phyloP scores from a whole-genome alignment of 192 early-diverging fungal species.

The Chytriomyces sp. region DNA sequence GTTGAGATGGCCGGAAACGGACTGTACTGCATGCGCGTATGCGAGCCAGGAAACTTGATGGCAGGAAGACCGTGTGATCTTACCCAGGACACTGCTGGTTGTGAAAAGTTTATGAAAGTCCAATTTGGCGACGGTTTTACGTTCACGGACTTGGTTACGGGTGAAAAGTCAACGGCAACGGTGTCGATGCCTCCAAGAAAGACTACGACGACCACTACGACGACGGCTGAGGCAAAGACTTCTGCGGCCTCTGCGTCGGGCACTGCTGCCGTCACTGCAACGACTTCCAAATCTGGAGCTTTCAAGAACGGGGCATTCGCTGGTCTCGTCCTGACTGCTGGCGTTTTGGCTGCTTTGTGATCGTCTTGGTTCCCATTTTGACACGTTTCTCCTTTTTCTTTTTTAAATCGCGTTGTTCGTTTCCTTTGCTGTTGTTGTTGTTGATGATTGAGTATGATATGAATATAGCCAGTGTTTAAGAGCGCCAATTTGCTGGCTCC shows the following conservation, averaged over 20 bases:
- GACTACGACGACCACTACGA: conserved; percentile 4
- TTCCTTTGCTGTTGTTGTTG: no score
- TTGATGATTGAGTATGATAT: no score
- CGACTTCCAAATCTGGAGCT: no score
- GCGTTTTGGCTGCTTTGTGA: no score
- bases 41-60: conserved; percentile 25
- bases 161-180: not conserved
- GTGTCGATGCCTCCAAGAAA: conserved; percentile 12
- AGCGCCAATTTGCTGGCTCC: no score
- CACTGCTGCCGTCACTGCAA: not conserved
- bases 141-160: not conserved
- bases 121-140: conserved; percentile 1
- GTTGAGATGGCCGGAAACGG: conserved; percentile 43
- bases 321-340: no score
- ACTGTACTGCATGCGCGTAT: conserved; percentile 41
- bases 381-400: no score
- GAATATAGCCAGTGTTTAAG: no score
- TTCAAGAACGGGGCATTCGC: no score
- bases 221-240: not conserved
- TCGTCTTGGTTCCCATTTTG: no score
- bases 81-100: conserved; percentile 15
- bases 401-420: no score
- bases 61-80: not conserved
- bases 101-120: conserved; percentile 18
- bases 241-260: not conserved